phyloP scores from a whole-genome alignment of 257 asterid species.

The Solanum tacnaense region DNA sequence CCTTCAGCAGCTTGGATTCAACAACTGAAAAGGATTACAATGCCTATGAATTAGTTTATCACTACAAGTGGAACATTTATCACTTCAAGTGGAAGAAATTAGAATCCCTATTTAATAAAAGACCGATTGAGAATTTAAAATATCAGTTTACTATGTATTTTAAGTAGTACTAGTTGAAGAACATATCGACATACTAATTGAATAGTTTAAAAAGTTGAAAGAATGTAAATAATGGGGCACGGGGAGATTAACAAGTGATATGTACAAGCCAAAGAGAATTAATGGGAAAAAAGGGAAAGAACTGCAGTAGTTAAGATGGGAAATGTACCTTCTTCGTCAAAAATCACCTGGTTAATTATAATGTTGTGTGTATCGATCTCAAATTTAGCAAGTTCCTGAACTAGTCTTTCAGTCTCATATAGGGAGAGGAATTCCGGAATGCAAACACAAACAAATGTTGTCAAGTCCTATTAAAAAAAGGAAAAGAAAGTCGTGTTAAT shows the following conservation, averaged over 20 bases:
- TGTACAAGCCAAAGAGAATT: not conserved
- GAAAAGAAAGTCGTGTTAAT: not conserved
- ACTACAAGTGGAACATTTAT: not conserved
- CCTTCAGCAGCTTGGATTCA: conserved; percentile 77
- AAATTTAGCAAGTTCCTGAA: conserved; percentile 87
- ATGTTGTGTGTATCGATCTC: conserved; percentile 95
- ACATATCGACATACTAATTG: not conserved
- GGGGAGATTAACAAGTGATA: not conserved
- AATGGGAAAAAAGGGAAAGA: not conserved
- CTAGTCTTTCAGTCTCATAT: conserved; percentile 91
- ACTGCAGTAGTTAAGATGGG: not conserved
- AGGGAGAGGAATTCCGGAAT: conserved; percentile 95
- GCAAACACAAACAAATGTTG: conserved; percentile 88
- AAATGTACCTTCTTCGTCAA: conserved; percentile 76
- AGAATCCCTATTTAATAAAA: not conserved
- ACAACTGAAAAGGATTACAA: conserved; percentile 28
- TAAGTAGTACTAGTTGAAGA: not conserved
- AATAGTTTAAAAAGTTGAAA: not conserved
- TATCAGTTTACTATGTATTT: not conserved
- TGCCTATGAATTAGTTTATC: not conserved
- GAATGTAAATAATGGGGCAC: not conserved
- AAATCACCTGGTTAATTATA: conserved; percentile 89
- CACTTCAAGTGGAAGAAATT: not conserved
- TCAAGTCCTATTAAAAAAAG: conserved; percentile 58
- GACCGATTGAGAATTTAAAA: too few species aligned